phyloP scores from a whole-genome alignment of 2,329 filamentous ascomycete genomes.

The Teratosphaeria gauchensis region DNA sequence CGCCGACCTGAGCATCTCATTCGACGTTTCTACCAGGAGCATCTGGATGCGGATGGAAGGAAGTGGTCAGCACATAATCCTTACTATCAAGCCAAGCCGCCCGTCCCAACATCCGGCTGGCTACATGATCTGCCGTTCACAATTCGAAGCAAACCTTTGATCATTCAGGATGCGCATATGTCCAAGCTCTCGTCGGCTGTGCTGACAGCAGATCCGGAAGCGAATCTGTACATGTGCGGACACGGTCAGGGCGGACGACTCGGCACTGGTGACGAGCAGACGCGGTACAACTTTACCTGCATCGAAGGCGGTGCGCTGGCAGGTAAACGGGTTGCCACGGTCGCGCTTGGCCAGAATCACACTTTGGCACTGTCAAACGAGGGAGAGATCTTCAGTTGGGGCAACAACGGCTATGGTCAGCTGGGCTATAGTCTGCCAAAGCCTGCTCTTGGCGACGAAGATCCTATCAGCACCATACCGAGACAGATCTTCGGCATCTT shows the following conservation, averaged over 20 bases:
- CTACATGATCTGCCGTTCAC: conserved; percentile 58
- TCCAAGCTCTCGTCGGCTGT: conserved; percentile 89
- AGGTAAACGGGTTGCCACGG: conserved; percentile 63
- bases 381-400: conserved; percentile 94
- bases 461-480: conserved; percentile 70
- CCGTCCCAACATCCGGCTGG: conserved; percentile 20
- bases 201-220: conserved; percentile 74
- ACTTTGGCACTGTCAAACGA: conserved; percentile 73
- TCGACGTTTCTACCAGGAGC: conserved; percentile 61
- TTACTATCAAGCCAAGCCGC: conserved; percentile 10
- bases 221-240: conserved; percentile 87
- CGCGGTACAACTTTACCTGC: conserved; percentile 74
- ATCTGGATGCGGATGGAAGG: conserved; percentile 38
- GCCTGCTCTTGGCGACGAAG: conserved; percentile 61
- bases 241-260: conserved; percentile 84
- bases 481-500: conserved; percentile 85
- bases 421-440: conserved; percentile 72
- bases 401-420: conserved; percentile 75
- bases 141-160: conserved; percentile 60
- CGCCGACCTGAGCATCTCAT: conserved; percentile 69
- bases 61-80: conserved; percentile 30
- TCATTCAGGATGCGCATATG: conserved; percentile 73
- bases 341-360: conserved; percentile 86
- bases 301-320: conserved; percentile 65
- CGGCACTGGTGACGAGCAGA: conserved; percentile 81